These are phyloP conservation scores for Nannochloris sp. DNA, from an alignment of 139 green algal genomes.

Conservation along the genomic window DNA sequence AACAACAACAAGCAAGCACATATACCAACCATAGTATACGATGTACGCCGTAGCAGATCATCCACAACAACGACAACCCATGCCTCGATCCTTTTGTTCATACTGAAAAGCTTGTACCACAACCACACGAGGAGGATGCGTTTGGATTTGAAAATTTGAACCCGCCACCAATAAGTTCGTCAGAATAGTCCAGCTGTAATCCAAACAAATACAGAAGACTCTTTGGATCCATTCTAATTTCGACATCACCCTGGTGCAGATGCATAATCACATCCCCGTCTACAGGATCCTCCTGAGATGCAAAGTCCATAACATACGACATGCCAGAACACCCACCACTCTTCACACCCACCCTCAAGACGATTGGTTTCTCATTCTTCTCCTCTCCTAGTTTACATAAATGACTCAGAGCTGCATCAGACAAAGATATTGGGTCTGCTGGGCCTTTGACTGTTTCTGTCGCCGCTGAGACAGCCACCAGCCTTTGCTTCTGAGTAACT, in stretches of 20 bases:
- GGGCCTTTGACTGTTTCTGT: background rate
- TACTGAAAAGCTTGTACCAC: constrained; percentile 76
- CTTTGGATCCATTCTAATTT: constrained; percentile 79
- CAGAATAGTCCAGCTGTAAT: constrained; percentile 76
- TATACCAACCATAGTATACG: too few relatives aligned
- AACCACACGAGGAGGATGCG: constrained; percentile 65
- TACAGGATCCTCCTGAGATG: constrained; percentile 48
- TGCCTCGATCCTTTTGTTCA: constrained; percentile 21
- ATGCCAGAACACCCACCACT: constrained; percentile 61
- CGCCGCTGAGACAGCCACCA: too few relatives aligned
- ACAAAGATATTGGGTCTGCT: constrained; percentile 55
- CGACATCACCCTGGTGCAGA: constrained; percentile 22
- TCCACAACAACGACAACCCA: background rate
- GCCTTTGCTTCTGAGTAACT: too few relatives aligned
- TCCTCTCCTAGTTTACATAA: constrained; percentile 62
- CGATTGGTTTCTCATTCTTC: constrained; percentile 32
- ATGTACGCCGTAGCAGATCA: background rate
- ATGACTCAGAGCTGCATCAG: constrained; percentile 65
- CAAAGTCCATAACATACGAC: constrained; percentile 88
- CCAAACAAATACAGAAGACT: constrained; percentile 90
- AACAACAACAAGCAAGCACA: too few relatives aligned
- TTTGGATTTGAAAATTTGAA: constrained; percentile 89
- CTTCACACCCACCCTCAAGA: constrained; percentile 65
- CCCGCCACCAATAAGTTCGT: constrained; percentile 69
- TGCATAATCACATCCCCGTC: constrained; percentile 33